Evolutionary conservation across 352 stramenopile genomes (phyloP), one percentile per base, ranked within the genome.

Genomic region (Blastocystis sp.): DNA sequence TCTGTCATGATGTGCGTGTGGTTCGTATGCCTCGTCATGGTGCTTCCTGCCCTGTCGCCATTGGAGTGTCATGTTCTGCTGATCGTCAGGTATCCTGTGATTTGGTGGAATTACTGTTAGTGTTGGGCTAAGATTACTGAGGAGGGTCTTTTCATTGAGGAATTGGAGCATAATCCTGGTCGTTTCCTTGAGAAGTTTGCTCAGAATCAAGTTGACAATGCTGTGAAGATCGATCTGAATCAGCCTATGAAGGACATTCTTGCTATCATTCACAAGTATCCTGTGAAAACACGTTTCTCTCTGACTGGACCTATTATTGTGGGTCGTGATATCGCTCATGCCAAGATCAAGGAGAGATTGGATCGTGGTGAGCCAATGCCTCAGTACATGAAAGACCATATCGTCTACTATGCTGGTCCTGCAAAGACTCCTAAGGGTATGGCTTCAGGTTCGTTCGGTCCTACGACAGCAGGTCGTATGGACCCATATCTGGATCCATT

Each of bases 401-500:
- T 95, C 54, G 93, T 96, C 43, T 96, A 96, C 89, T 96, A 95
- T 75, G 93, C 93, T 75, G 93, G 93, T 49, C 93, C 93, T 35
- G 93, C 93, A 12, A 95, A 95, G 90, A 95, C 92, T 49, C 93
- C 93, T 7, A 91, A 95, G 57, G 93, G 93, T 16, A 94, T 94
- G 88, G 92, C 93, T 16, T 94, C 91, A 51, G 93, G 93, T 43
- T 93, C 89, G 16, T 96, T 95, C 88, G 93, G 93, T 32, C 93
- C 93, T 9, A 96, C 93, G 4, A 95, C 93, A 12, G 93, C 93
- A 35, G 93, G 93, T 27, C 87, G 93, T 66, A 96, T 96, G 93
- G 93, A 96, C 91, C 89, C 89, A 4, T 96, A 96, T 87, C 92
- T 95, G 61, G 92, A 92, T 86, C 91, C 89, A 46, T 96, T 96